Evolutionary conservation across 1,284 basidiomycete species (phyloP), one percentile per base, ranked within the genome.

Genomic region (Farysia itapuensis): DNA sequence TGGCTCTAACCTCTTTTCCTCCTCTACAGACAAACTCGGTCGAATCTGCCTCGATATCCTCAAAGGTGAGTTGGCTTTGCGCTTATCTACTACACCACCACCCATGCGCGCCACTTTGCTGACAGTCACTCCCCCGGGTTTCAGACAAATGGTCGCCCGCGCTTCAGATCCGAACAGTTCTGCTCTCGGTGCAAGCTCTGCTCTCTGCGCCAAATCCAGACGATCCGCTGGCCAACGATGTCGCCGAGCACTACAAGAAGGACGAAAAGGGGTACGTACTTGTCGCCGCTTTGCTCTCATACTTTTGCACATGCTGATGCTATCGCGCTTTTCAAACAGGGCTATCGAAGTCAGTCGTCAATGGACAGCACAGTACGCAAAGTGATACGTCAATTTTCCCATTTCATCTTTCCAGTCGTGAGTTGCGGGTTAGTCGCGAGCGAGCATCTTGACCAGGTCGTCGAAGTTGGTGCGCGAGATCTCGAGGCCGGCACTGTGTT

Each of bases 111-210:
- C n/a, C n/a, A n/a, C n/a, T n/a, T n/a, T n/a, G n/a, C n/a, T n/a
- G n/a, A n/a, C n/a, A n/a, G n/a, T n/a, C n/a, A 18, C 28, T 47
- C 28, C 14, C 8, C 13, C 12, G 40, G 9, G 11, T 13, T 9
- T 14, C 31, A 91, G 94, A 98, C 80, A 97, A 96, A 82, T 99
- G 94, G 94, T 96, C 92, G 4, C 94, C 94, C 9, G 94, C 94
- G 0, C 83, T 98, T 18, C 95, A 97, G 78, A 97, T 98, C 79
- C 87, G 94, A 61, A 98, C 94, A 0, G 94, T 99, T 43, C 82
- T 99, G 26, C 84, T 99, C 39, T 97, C 94, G 21, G 84, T 99
- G 71, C 95, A 98, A 79, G 95, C 94, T 8, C 82, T 98, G 18
- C 82, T 98, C 23, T 91, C 89, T 63, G 88, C 94, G 5, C 94